Conservation (phyloP, 2,329 filamentous ascomycete species). For the Pseudocercospora musae region DNA sequence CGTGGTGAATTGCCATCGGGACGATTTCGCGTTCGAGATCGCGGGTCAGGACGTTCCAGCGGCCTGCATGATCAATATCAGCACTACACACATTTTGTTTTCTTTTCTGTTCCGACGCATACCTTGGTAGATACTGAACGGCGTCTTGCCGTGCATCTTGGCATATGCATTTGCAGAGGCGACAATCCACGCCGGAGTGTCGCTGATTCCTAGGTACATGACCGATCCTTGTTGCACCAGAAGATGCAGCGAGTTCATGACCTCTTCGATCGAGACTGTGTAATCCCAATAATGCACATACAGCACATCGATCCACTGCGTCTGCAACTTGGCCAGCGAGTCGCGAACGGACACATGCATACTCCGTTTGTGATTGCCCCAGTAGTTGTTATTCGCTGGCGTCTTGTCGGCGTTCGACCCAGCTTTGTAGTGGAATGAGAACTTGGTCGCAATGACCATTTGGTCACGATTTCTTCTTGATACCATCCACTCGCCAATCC, state of each 20-base stretch:
- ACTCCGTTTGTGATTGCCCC: conserved; percentile 61
- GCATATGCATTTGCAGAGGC: conserved; percentile 47
- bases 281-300: conserved; percentile 57
- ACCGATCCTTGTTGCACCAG: conserved; percentile 61
- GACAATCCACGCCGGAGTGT: conserved; percentile 62
- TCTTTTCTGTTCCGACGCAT: background rate
- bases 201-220: conserved; percentile 63
- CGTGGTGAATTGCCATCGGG: conserved; percentile 60
- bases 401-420: conserved; percentile 18
- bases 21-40: conserved; percentile 56
- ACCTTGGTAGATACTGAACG: conserved; percentile 66
- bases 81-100: too few species aligned
- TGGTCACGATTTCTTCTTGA: conserved; percentile 52
- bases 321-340: conserved; percentile 53
- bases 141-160: conserved; percentile 64
- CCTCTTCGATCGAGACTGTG: conserved; percentile 59
- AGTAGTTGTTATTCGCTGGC: conserved; percentile 40
- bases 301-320: conserved; percentile 63
- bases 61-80: conserved; percentile 32
- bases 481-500: conserved; percentile 29
- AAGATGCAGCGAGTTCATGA: conserved; percentile 65
- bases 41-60: conserved; percentile 58
- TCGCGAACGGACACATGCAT: conserved; percentile 49
- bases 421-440: conserved; percentile 55
- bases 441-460: conserved; percentile 62